These are phyloP conservation scores for Pythium pyrilobum DNA, from an alignment of 352 stramenopile species.

Conservation along the genomic window DNA sequence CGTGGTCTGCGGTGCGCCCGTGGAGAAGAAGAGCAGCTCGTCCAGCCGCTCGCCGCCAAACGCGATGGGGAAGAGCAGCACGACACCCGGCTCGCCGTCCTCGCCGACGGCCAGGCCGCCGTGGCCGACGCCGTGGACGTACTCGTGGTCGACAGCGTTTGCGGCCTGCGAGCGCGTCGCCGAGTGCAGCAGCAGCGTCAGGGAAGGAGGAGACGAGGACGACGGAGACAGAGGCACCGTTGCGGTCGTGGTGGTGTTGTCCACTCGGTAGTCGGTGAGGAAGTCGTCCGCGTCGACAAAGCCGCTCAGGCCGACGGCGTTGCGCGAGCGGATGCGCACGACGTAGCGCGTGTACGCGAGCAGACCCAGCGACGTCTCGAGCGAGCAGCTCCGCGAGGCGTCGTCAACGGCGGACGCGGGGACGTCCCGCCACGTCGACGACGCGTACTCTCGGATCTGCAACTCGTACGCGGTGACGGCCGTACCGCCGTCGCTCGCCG, in stretches of 20 bases:
- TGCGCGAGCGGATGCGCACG: slow-evolving; percentile 33
- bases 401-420: not conserved
- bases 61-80: slow-evolving; percentile 57
- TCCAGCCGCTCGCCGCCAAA: slow-evolving; percentile 32
- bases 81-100: slow-evolving; percentile 41
- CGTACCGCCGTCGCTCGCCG: slow-evolving; percentile 24
- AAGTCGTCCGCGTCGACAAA: slow-evolving; percentile 30
- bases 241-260: not conserved
- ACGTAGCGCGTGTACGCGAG: slow-evolving; percentile 37
- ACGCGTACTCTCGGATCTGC: slow-evolving; percentile 27
- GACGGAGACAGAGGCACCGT: slow-evolving; percentile 12
- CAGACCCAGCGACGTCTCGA: slow-evolving; percentile 6
- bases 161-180: slow-evolving; percentile 28
- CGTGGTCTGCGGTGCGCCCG: slow-evolving; percentile 22
- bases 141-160: slow-evolving; percentile 52
- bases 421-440: slow-evolving; percentile 38
- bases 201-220: not conserved
- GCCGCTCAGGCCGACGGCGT: slow-evolving; percentile 14
- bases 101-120: slow-evolving; percentile 27
- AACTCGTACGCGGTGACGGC: slow-evolving; percentile 33
- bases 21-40: slow-evolving; percentile 47
- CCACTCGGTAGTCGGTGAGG: slow-evolving; percentile 28
- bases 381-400: slow-evolving; percentile 2
- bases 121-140: slow-evolving; percentile 45
- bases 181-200: not conserved